Evolutionary conservation across 805 yeast genomes (phyloP).

Genomic region (Saccharomycopsis guyanensis): DNA sequence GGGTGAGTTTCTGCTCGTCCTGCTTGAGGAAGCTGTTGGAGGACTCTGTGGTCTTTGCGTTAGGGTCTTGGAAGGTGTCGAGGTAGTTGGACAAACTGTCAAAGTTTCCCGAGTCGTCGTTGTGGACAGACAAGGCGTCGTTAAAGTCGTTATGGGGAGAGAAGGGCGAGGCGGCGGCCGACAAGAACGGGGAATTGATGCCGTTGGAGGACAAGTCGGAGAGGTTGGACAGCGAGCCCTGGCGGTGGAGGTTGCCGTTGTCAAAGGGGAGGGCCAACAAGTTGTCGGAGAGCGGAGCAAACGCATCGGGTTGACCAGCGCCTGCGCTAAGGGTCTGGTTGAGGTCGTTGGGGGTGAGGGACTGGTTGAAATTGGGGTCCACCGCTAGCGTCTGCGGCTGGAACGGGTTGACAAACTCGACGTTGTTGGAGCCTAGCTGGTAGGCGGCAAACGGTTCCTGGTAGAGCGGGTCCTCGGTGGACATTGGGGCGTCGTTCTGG

Average conservation of each 20-base stretch:
- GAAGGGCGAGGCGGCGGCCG: slow-evolving; percentile 15
- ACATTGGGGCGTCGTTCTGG: not conserved
- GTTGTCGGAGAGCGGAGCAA: not conserved
- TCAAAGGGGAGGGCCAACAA: slow-evolving; percentile 2
- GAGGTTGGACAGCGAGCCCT: slow-evolving; percentile 14
- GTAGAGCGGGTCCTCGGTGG: not conserved
- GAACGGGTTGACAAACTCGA: slow-evolving; percentile 17
- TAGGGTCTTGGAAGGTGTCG: not conserved
- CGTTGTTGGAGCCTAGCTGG: not conserved
- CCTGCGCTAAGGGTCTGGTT: not conserved
- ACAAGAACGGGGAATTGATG: slow-evolving; percentile 9
- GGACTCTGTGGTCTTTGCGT: not conserved
- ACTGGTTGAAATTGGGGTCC: not conserved
- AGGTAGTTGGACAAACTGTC: not conserved
- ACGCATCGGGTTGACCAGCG: too few relatives aligned
- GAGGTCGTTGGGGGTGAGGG: slow-evolving; percentile 5
- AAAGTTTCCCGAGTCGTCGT: slow-evolving; percentile 1
- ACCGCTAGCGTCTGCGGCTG: too few relatives aligned
- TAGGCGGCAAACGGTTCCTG: not conserved
- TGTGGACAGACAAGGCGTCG: slow-evolving; percentile 11
- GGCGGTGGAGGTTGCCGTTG: not conserved
- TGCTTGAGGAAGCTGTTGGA: not conserved
- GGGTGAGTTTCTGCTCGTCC: slow-evolving; percentile 3
- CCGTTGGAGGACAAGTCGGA: slow-evolving; percentile 14
- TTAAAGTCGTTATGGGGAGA: slow-evolving; percentile 11